phyloP scores from a whole-genome alignment of 257 asterid species.

The Nicotiana tomentosiformis region DNA sequence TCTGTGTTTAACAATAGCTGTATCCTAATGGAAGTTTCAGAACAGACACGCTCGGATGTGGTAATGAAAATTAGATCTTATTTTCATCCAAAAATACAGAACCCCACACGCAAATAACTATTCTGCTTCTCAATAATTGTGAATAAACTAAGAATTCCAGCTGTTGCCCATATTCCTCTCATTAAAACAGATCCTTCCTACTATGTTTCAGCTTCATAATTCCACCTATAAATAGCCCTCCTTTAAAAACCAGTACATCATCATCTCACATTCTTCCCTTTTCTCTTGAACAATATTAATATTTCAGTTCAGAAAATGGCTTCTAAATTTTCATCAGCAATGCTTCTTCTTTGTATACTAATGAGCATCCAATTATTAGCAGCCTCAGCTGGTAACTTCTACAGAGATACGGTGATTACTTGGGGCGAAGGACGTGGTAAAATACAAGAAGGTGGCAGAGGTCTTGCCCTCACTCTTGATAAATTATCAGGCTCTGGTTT shows the following conservation, averaged over 20 bases:
- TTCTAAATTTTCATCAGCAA: not conserved
- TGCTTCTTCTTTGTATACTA: not conserved
- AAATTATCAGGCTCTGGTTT: conserved; percentile 8
- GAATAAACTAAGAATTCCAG: not conserved
- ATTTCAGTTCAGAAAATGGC: not conserved
- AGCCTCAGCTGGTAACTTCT: conserved; percentile 15
- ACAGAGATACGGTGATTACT: conserved; percentile 2
- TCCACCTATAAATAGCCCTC: not conserved
- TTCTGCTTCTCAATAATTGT: not conserved
- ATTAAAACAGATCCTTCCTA: not conserved
- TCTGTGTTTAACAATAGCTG: not conserved
- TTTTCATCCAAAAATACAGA: not conserved
- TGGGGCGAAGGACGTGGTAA: conserved; percentile 1
- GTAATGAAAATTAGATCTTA: not conserved
- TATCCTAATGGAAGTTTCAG: not conserved
- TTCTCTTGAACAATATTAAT: not conserved
- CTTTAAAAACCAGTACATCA: not conserved
- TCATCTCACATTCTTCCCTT: not conserved
- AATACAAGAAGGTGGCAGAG: not conserved
- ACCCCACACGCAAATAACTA: not conserved
- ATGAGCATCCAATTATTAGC: not conserved
- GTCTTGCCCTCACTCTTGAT: not conserved
- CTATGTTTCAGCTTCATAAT: not conserved
- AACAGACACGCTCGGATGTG: not conserved
- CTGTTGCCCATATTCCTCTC: not conserved